Percentiles rank a stretch among this genome's conserved stretches.
phyloP scores from a whole-genome alignment of 169 alveolate genomes.

The Plasmodium inui region DNA sequence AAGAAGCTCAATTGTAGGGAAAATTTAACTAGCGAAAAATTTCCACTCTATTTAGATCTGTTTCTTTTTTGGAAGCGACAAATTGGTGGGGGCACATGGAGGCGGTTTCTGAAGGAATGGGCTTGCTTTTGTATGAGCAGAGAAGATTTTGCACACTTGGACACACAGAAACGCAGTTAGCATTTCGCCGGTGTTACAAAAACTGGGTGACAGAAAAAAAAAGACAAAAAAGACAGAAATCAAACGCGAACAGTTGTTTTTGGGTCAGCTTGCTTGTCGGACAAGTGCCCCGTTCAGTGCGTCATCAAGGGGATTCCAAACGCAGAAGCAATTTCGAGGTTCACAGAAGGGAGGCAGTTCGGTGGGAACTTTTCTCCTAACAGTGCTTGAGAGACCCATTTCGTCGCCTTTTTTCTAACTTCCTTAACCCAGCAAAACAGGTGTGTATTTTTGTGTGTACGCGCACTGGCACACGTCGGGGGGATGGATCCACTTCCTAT shows the following conservation, averaged over 20 bases:
- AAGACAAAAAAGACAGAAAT: not conserved
- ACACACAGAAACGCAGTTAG: not conserved
- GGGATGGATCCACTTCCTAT: not conserved
- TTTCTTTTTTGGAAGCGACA: not conserved
- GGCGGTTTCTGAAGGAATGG: not conserved
- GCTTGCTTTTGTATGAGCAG: not conserved
- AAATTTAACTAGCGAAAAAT: not conserved
- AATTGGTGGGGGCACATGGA: not conserved
- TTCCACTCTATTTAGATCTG: not conserved
- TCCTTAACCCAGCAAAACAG: not conserved
- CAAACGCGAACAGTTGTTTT: not conserved
- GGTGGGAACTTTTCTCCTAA: not conserved
- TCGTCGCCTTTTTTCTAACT: not conserved
- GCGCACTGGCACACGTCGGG: not conserved
- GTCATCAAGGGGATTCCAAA: not conserved
- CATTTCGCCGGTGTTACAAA: not conserved
- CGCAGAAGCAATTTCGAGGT: not conserved
- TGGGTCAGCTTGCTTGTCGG: not conserved
- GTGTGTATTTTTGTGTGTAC: too few relatives aligned
- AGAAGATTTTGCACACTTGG: not conserved
- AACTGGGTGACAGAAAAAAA: not conserved
- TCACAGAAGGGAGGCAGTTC: not conserved
- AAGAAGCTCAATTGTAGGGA: not conserved
- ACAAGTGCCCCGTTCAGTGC: not conserved
- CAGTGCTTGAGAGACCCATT: not conserved